These are phyloP conservation scores for Borealophlyctis nickersoniae DNA, from an alignment of 192 early-diverging fungal genomes.

Conservation along the genomic window DNA sequence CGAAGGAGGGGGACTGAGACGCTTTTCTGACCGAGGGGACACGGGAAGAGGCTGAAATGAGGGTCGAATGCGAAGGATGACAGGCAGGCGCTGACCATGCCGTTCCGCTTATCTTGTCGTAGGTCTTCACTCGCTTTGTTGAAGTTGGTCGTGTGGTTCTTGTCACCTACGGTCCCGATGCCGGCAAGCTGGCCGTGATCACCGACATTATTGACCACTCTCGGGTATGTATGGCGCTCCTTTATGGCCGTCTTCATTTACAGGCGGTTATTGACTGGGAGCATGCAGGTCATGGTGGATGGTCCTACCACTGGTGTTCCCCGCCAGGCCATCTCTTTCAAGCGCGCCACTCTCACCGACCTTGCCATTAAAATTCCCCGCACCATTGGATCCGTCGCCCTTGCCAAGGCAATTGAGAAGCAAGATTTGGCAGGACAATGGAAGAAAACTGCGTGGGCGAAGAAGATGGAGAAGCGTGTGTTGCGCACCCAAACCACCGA, in stretches of 20 bases:
- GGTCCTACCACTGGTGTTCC: constrained; percentile 92
- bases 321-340: constrained; percentile 85
- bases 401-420: constrained; percentile 82
- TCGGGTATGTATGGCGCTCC: constrained; percentile 57
- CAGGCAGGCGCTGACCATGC: no score
- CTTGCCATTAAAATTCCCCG: constrained; percentile 83
- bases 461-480: constrained; percentile 87
- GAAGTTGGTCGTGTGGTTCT: constrained; percentile 98
- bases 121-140: constrained; percentile 66
- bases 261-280: not conserved
- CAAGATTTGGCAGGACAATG: constrained; percentile 76
- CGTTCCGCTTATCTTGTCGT: no score
- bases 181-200: constrained; percentile 97
- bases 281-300: constrained; percentile 81
- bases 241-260: not conserved
- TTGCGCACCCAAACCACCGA: constrained; percentile 77
- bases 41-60: no score
- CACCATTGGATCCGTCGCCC: constrained; percentile 66
- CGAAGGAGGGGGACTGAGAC: no score
- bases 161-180: constrained; percentile 89
- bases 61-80: no score
- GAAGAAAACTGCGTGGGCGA: constrained; percentile 89
- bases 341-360: constrained; percentile 87
- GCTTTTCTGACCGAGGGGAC: no score
- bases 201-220: constrained; percentile 99